Percentiles rank a stretch among this genome's conserved stretches.
Conservation (phyloP, 805 yeast species). For the Saccharomycopsis selenospora region DNA sequence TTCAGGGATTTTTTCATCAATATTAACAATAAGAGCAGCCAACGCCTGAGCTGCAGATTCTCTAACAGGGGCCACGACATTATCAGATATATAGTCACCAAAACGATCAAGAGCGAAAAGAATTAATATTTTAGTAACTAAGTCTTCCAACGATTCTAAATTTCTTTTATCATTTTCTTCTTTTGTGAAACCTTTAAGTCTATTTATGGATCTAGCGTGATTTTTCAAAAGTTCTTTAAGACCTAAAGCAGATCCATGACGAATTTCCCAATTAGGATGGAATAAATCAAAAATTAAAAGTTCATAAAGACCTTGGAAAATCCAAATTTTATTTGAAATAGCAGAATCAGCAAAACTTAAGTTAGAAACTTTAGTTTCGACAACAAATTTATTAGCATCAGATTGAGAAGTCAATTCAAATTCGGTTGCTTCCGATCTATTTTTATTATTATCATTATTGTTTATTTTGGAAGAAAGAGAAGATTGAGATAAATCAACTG, state of each 20-base stretch:
- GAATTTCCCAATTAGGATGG: slow-evolving; percentile 83
- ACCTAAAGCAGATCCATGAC: slow-evolving; percentile 95
- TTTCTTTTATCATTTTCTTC: slow-evolving; percentile 63
- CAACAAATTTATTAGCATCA: slow-evolving; percentile 73
- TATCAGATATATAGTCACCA: slow-evolving; percentile 95
- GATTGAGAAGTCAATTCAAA: slow-evolving; percentile 70
- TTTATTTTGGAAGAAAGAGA: slow-evolving; percentile 53
- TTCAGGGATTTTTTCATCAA: slow-evolving; percentile 38
- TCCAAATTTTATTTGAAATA: slow-evolving; percentile 79
- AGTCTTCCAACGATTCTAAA: slow-evolving; percentile 69
- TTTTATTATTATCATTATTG: slow-evolving; percentile 7
- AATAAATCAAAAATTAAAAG: slow-evolving; percentile 70
- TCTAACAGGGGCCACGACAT: slow-evolving; percentile 96
- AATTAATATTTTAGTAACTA: slow-evolving; percentile 77
- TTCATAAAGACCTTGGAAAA: slow-evolving; percentile 88
- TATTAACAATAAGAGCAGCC: slow-evolving; percentile 79
- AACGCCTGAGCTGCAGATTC: slow-evolving; percentile 94
- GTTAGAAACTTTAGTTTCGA: slow-evolving; percentile 55
- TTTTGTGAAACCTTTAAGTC: slow-evolving; percentile 54
- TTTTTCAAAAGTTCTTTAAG: slow-evolving; percentile 74
- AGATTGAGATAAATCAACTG: slow-evolving; percentile 66
- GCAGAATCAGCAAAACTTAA: slow-evolving; percentile 61
- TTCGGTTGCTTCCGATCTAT: slow-evolving; percentile 24
- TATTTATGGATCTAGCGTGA: slow-evolving; percentile 83
- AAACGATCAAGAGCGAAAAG: slow-evolving; percentile 89